Percentiles rank a stretch among this genome's conserved stretches.
Conservation (phyloP, 495 filamentous ascomycete species). For the Aspergillus wentii region DNA sequence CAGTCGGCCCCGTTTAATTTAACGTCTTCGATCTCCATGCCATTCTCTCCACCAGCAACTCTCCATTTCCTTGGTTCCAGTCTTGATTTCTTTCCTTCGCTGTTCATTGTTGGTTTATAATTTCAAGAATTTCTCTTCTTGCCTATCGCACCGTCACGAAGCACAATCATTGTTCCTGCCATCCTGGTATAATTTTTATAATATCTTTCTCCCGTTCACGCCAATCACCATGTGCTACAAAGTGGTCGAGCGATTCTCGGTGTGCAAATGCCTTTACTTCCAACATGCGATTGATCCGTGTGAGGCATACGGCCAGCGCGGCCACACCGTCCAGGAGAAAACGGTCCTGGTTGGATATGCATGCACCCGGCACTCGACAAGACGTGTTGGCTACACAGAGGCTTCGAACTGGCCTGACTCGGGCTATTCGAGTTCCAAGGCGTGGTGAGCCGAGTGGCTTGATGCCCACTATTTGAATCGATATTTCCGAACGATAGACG, state of each 20-base stretch:
- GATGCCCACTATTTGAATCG: too few species aligned
- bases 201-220: too few species aligned
- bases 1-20: too few species aligned
- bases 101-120: not conserved
- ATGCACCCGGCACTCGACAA: slow-evolving; percentile 57
- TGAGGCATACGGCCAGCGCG: slow-evolving; percentile 60
- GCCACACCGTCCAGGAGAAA: slow-evolving; percentile 67
- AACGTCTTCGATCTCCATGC: too few species aligned
- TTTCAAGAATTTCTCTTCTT: too few species aligned
- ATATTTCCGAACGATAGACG: too few species aligned
- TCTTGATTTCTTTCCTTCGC: too few species aligned
- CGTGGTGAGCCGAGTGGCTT: slow-evolving; percentile 9
- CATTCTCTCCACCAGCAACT: too few species aligned
- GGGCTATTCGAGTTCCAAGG: slow-evolving; percentile 45
- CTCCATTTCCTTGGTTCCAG: too few species aligned
- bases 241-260: slow-evolving; percentile 70
- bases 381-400: slow-evolving; percentile 13
- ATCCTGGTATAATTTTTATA: too few species aligned
- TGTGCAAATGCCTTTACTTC: slow-evolving; percentile 78
- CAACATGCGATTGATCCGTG: slow-evolving; percentile 74
- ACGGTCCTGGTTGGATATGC: slow-evolving; percentile 76
- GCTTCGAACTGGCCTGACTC: slow-evolving; percentile 43
- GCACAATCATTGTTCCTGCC: too few species aligned
- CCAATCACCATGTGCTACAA: slow-evolving; percentile 63
- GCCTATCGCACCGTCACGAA: too few species aligned